Conservation (phyloP, 1,284 basidiomycete genomes). For the Fomes fomentarius region DNA sequence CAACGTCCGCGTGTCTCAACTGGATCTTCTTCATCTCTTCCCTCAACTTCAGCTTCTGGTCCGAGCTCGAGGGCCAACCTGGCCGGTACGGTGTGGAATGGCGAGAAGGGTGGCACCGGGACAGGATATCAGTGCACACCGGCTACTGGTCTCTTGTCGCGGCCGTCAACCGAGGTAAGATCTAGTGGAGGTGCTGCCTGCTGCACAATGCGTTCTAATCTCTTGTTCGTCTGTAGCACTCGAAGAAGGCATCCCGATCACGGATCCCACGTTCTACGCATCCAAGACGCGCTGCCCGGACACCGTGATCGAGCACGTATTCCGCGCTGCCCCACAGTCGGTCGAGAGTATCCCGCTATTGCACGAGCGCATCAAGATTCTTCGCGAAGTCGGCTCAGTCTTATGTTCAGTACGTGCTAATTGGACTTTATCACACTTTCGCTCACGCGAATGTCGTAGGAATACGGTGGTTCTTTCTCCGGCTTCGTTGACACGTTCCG, state of each 20-base stretch:
- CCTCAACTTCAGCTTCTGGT: constrained; percentile 89
- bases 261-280: constrained; percentile 74
- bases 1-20: constrained; percentile 62
- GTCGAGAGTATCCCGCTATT: constrained; percentile 70
- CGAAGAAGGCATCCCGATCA: constrained; percentile 74
- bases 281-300: constrained; percentile 69
- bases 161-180: constrained; percentile 71
- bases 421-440: not conserved
- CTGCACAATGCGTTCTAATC: not conserved
- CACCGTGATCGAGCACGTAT: constrained; percentile 64
- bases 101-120: constrained; percentile 65
- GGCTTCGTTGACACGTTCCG: constrained; percentile 68
- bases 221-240: constrained; percentile 36
- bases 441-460: constrained; percentile 38
- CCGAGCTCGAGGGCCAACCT: constrained; percentile 55
- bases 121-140: constrained; percentile 55
- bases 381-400: constrained; percentile 73
- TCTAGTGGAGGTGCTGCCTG: not conserved
- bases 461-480: constrained; percentile 72
- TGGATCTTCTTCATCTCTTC: constrained; percentile 87
- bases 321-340: constrained; percentile 59
- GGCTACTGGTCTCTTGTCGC: constrained; percentile 86
- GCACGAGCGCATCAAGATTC: constrained; percentile 65
- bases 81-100: constrained; percentile 77
- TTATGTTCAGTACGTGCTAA: constrained; percentile 58